Evolutionary conservation across 495 filamentous ascomycete genomes (phyloP).

Genomic region (Penicillium pancosmium): DNA sequence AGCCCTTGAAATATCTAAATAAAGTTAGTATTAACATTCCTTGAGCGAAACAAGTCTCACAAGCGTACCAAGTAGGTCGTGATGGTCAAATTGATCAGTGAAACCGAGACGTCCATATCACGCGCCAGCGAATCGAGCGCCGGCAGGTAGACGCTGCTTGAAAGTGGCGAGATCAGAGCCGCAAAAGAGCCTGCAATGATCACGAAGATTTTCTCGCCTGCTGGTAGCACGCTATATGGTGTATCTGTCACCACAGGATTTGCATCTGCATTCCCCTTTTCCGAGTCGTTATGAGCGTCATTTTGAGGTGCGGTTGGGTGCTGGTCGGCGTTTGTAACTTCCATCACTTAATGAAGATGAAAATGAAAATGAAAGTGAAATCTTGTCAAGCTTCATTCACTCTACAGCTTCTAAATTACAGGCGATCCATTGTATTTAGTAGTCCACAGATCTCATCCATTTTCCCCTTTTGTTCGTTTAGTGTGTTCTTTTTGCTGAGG

Average conservation of each 20-base stretch:
- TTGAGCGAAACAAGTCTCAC: not conserved
- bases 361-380: no score
- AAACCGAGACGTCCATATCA: slow-evolving; percentile 40
- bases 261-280: not conserved
- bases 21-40: slow-evolving; percentile 6
- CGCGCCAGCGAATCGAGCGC: slow-evolving; percentile 37
- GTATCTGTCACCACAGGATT: slow-evolving; percentile 3
- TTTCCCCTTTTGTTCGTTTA: not conserved
- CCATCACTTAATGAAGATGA: not conserved
- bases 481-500: not conserved
- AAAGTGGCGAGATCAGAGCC: slow-evolving; percentile 43
- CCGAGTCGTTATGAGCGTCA: not conserved
- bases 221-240: slow-evolving; percentile 31
- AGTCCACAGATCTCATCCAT: not conserved
- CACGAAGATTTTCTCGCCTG: slow-evolving; percentile 28
- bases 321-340: not conserved
- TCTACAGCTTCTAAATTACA: not conserved
- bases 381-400: not conserved
- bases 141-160: slow-evolving; percentile 49
- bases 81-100: slow-evolving; percentile 49
- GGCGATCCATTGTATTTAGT: not conserved
- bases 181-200: slow-evolving; percentile 32
- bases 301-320: not conserved
- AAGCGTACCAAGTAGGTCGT: slow-evolving; percentile 43
- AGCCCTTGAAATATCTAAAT: slow-evolving; percentile 53